These are phyloP conservation scores for Candida vartiovaarae DNA, from an alignment of 805 yeast species.

Conservation along the genomic window DNA sequence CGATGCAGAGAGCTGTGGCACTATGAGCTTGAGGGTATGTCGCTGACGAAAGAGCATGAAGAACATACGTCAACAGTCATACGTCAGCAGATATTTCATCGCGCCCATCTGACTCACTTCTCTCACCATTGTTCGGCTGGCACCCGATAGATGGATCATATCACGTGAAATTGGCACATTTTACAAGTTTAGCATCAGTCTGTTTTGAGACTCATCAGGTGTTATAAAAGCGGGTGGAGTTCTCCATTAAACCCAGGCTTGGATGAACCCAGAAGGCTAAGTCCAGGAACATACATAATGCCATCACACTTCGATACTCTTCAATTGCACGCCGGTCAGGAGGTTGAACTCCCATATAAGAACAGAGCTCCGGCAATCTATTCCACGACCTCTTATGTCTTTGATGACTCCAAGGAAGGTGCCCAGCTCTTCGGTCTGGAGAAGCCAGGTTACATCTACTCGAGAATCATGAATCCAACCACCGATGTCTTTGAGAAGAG, in stretches of 20 bases:
- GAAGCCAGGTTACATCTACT: constrained; percentile 80
- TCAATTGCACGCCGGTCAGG: constrained; percentile 94
- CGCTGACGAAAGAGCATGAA: no score
- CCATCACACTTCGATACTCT: constrained; percentile 77
- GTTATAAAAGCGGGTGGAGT: no score
- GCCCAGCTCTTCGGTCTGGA: constrained; percentile 84
- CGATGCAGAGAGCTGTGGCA: no score
- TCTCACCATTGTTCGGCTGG: no score
- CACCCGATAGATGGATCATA: not conserved
- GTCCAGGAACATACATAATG: constrained; percentile 4
- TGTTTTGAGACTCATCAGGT: no score
- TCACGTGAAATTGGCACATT: constrained; percentile 2
- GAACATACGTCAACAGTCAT: no score
- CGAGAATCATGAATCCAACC: constrained; percentile 91
- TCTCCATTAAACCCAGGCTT: no score
- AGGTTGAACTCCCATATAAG: constrained; percentile 48
- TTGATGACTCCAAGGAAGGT: constrained; percentile 85
- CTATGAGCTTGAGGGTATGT: no score
- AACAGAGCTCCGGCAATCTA: constrained; percentile 90
- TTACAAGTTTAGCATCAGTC: not conserved
- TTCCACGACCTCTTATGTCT: constrained; percentile 85
- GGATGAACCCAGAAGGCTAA: no score
- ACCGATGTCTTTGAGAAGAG: constrained; percentile 86
- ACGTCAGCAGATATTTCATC: no score
- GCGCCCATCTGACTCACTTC: no score